phyloP scores from a whole-genome alignment of 108 stramenopile species.

The Pseudonitzschia multiseries region DNA sequence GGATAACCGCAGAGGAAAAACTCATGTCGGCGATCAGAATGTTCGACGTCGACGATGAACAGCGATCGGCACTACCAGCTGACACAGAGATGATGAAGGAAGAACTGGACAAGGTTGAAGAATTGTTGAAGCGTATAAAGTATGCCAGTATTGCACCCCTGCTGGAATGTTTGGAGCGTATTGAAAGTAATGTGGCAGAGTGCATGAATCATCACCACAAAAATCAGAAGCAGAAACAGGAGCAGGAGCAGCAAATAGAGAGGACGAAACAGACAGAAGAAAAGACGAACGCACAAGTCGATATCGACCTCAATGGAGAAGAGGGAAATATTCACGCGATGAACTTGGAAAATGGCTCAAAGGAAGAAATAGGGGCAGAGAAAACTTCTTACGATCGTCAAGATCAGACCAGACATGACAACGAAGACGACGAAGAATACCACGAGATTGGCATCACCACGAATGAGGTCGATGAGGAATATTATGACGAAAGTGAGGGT shows the following conservation, averaged over 20 bases:
- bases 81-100: constrained; percentile 11
- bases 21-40: constrained; percentile 4
- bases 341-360: not conserved
- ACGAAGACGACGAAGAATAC: constrained; percentile 6
- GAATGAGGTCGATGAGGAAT: not conserved
- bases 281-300: not conserved
- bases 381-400: no score
- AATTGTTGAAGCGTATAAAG: constrained; percentile 13
- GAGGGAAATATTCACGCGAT: not conserved
- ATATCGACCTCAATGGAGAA: not conserved
- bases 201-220: not conserved
- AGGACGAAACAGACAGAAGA: not conserved
- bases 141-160: constrained; percentile 36
- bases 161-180: constrained; percentile 22
- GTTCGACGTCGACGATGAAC: constrained; percentile 6
- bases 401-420: not conserved
- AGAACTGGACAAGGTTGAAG: constrained; percentile 24
- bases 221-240: not conserved
- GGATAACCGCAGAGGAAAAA: constrained; percentile 30
- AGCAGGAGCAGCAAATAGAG: not conserved
- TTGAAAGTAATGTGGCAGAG: constrained; percentile 19
- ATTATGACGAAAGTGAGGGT: constrained; percentile 7
- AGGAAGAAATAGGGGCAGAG: not conserved
- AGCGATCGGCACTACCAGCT: not conserved
- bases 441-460: not conserved